These are phyloP conservation scores for Raffaelea ambrosiae DNA, from an alignment of 2,329 filamentous ascomycete genomes.

Conservation along the genomic window DNA sequence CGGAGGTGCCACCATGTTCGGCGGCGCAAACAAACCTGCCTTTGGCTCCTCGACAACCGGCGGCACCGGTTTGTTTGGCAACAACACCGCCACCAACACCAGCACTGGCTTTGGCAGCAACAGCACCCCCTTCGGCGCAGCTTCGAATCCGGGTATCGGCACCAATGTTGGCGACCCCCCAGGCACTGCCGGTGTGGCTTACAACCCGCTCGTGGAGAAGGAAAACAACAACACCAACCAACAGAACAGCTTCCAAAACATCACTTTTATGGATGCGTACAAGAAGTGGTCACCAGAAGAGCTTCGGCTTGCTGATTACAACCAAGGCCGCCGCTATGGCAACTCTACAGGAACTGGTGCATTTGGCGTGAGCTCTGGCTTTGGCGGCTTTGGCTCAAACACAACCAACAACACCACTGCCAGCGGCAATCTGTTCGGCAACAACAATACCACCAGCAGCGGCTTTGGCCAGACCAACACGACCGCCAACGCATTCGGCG, in stretches of 20 bases:
- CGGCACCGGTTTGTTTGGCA: conserved; percentile 40
- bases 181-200: conserved; percentile 63
- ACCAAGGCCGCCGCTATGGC: conserved; percentile 74
- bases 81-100: conserved; percentile 24
- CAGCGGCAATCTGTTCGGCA: conserved; percentile 28
- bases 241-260: conserved; percentile 64
- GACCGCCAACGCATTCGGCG: conserved; percentile 7
- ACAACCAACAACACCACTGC: conserved; percentile 27
- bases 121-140: conserved; percentile 18
- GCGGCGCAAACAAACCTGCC: conserved; percentile 42
- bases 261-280: conserved; percentile 71
- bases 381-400: conserved; percentile 40
- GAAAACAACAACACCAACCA: conserved; percentile 49
- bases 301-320: conserved; percentile 76
- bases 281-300: conserved; percentile 88
- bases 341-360: conserved; percentile 77
- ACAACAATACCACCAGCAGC: conserved; percentile 24
- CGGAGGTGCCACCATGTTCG: conserved; percentile 36
- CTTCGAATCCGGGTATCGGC: conserved; percentile 41
- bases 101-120: conserved; percentile 30
- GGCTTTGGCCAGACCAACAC: conserved; percentile 22
- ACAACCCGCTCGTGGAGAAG: conserved; percentile 64
- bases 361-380: conserved; percentile 58
- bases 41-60: conserved; percentile 22
- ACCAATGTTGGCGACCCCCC: conserved; percentile 48